Percentiles rank a stretch among this genome's conserved stretches.
phyloP scores from a whole-genome alignment of 202 grass and related monocot genomes.

The Carex arenaria region DNA sequence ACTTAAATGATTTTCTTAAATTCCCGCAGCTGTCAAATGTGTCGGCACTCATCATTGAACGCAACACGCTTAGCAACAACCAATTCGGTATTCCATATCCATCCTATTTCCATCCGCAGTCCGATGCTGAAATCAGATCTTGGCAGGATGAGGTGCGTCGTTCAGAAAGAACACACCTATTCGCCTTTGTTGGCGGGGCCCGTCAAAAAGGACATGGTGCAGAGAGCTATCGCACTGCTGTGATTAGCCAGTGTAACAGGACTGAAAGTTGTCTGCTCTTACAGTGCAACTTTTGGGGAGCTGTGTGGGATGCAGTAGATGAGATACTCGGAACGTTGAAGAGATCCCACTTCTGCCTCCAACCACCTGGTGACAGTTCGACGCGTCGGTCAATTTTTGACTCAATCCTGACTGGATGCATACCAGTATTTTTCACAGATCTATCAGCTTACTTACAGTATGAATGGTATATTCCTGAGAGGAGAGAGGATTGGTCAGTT shows the following conservation, averaged over 20 bases:
- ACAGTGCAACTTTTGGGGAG: background rate
- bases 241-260: conserved; percentile 16
- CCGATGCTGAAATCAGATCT: background rate
- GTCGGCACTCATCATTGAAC: conserved; percentile 26
- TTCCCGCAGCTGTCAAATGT: conserved; percentile 19
- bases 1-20: conserved; percentile 14
- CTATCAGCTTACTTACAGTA: conserved; percentile 29
- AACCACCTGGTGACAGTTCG: conserved; percentile 24
- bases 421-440: conserved; percentile 33
- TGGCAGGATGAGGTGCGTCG: conserved; percentile 31
- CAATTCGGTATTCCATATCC: conserved; percentile 33
- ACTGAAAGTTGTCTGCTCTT: conserved; percentile 21
- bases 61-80: background rate
- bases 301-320: conserved; percentile 1
- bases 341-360: conserved; percentile 27
- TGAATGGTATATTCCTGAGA: conserved; percentile 5
- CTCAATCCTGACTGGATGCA: conserved; percentile 27
- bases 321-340: conserved; percentile 19
- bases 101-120: conserved; percentile 36
- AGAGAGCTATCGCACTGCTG: background rate
- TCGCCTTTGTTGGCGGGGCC: conserved; percentile 19
- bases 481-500: conserved; percentile 24
- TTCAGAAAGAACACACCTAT: conserved; percentile 15
- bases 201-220: background rate
- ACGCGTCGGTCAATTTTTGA: conserved; percentile 29